These are phyloP conservation scores for Lasiodiplodia citricola DNA, from an alignment of 2,329 filamentous ascomycete genomes.

Conservation along the genomic window DNA sequence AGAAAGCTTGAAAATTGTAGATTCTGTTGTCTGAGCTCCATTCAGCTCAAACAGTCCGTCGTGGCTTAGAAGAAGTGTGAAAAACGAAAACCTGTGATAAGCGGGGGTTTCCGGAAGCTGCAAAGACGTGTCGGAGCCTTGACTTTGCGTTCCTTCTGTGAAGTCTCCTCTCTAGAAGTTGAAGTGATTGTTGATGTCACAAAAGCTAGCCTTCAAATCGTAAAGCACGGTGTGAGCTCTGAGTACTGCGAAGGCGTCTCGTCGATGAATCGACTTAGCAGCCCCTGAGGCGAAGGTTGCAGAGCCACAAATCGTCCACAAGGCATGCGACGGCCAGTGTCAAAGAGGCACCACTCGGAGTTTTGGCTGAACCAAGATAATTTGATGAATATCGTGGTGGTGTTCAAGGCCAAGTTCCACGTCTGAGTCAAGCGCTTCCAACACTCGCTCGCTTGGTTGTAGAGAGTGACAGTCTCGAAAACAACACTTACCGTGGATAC, in stretches of 20 bases:
- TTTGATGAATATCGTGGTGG: not conserved
- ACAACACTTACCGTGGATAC: not conserved
- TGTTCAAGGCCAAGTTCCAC: conserved; percentile 3
- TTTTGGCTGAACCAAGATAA: not conserved
- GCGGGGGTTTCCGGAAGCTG: not conserved
- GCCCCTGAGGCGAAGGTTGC: not conserved
- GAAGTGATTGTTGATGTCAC: not conserved
- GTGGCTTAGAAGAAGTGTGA: not conserved
- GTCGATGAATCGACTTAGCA: not conserved
- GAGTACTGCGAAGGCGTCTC: not conserved
- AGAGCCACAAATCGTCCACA: not conserved
- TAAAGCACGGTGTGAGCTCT: not conserved
- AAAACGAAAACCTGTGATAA: not conserved
- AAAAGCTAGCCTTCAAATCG: not conserved
- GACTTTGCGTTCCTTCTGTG: not conserved
- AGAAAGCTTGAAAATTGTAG: not conserved
- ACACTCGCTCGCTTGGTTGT: not conserved
- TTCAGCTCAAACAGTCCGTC: not conserved
- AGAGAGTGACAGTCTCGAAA: not conserved
- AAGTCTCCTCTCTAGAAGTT: not conserved
- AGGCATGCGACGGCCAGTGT: not conserved
- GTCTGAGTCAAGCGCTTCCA: not conserved
- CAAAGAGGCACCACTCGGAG: not conserved
- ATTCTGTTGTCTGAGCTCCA: not conserved
- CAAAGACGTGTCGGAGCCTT: not conserved